phyloP scores from a whole-genome alignment of 1,284 basidiomycete genomes.

The Malassezia slooffiae region DNA sequence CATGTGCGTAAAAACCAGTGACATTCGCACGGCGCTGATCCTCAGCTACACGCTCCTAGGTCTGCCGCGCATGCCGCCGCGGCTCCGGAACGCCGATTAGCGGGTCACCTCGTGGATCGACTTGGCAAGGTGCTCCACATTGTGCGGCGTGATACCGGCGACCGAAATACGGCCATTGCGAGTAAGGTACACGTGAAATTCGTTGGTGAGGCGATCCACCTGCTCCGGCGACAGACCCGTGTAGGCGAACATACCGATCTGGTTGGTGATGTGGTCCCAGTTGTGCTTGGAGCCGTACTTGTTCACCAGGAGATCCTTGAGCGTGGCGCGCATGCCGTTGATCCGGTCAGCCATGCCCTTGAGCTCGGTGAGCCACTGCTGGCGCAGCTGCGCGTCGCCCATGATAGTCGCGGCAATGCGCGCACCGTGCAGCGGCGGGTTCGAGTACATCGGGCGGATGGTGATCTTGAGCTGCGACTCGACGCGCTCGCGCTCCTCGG shows the following conservation, averaged over 20 bases:
- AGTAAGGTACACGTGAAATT: constrained; percentile 47
- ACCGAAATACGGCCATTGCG: constrained; percentile 47
- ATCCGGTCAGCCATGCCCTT: constrained; percentile 48
- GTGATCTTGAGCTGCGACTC: constrained; percentile 62
- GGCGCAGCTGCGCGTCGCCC: constrained; percentile 46
- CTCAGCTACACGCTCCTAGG: constrained; percentile 4
- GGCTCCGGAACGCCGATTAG: constrained; percentile 15
- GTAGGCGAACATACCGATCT: not conserved
- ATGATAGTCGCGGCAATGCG: constrained; percentile 49
- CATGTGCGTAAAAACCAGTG: constrained; percentile 6
- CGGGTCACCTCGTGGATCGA: constrained; percentile 43
- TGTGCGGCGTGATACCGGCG: constrained; percentile 44
- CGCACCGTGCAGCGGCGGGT: constrained; percentile 73
- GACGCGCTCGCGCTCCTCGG: constrained; percentile 42
- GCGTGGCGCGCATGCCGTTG: constrained; percentile 44
- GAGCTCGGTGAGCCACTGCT: constrained; percentile 48
- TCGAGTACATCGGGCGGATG: constrained; percentile 95
- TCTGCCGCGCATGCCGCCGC: constrained; percentile 7
- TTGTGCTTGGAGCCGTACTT: constrained; percentile 46
- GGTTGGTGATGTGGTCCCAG: constrained; percentile 45
- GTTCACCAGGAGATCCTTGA: constrained; percentile 41
- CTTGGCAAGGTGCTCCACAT: constrained; percentile 42
- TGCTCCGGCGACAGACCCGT: constrained; percentile 41
- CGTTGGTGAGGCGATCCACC: constrained; percentile 42
- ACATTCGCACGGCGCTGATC: too few species aligned